phyloP scores from a whole-genome alignment of 139 green algal genomes.

The Micromonas commoda region DNA sequence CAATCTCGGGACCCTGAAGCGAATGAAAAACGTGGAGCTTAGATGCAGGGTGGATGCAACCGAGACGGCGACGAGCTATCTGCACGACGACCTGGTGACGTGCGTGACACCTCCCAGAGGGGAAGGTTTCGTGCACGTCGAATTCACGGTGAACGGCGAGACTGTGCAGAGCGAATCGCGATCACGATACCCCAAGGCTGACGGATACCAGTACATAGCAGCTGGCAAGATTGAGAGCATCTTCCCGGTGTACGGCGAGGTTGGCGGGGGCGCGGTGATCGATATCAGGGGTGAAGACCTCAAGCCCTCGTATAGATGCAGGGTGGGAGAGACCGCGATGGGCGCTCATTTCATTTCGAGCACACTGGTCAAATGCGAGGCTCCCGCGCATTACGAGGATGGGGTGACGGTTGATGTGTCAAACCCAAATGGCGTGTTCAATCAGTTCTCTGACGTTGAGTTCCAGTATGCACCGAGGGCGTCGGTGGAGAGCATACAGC shows the following conservation, averaged over 20 bases:
- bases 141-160: slow-evolving; percentile 12
- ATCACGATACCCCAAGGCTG: background rate
- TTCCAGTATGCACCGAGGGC: background rate
- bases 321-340: background rate
- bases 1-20: background rate
- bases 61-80: background rate
- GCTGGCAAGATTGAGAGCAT: background rate
- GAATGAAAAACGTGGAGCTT: background rate
- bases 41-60: background rate
- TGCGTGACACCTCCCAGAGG: background rate
- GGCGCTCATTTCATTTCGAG: background rate
- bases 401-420: slow-evolving; percentile 5
- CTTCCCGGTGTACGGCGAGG: background rate
- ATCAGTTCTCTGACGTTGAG: background rate
- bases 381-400: background rate
- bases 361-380: background rate
- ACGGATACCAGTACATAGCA: background rate
- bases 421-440: background rate
- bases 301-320: background rate
- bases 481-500: background rate
- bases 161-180: background rate
- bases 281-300: slow-evolving; percentile 1
- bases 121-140: slow-evolving; percentile 9
- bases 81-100: background rate
- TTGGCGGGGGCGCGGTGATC: background rate